These are phyloP conservation scores for Talaromyces sp. DNA, from an alignment of 2,329 filamentous ascomycete genomes.

Conservation along the genomic window DNA sequence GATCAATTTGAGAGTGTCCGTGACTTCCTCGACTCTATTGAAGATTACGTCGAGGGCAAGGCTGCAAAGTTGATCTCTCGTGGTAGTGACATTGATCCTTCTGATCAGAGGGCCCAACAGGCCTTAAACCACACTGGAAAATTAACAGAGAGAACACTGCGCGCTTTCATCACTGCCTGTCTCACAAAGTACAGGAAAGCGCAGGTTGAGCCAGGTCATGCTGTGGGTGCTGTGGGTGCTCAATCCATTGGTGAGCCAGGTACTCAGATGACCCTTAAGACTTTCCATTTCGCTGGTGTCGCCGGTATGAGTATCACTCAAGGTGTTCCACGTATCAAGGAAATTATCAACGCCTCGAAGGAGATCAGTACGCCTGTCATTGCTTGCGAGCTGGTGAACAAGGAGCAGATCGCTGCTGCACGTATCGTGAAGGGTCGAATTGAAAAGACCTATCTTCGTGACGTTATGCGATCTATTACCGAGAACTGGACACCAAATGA, in stretches of 20 bases:
- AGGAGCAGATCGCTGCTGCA: slow-evolving; percentile 74
- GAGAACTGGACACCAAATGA: slow-evolving; percentile 82
- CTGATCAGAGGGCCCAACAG: slow-evolving; percentile 35
- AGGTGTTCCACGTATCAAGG: slow-evolving; percentile 99
- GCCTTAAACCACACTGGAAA: slow-evolving; percentile 74
- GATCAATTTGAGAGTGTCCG: slow-evolving; percentile 82
- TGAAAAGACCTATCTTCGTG: slow-evolving; percentile 88
- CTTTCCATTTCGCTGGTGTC: slow-evolving; percentile 99
- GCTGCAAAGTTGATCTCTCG: slow-evolving; percentile 60
- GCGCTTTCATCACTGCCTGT: slow-evolving; percentile 77
- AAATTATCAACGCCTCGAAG: slow-evolving; percentile 98
- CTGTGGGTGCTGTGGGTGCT: slow-evolving; percentile 92
- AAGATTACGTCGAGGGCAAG: slow-evolving; percentile 68
- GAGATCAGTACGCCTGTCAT: slow-evolving; percentile 94
- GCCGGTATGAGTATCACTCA: slow-evolving; percentile 99
- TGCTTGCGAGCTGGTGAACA: slow-evolving; percentile 78
- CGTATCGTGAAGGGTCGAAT: slow-evolving; percentile 89
- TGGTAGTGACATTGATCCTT: slow-evolving; percentile 34
- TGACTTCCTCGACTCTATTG: slow-evolving; percentile 77
- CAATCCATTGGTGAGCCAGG: slow-evolving; percentile 98
- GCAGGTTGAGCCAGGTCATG: slow-evolving; percentile 90
- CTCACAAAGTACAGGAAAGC: slow-evolving; percentile 88
- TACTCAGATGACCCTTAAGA: slow-evolving; percentile 98
- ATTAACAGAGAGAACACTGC: slow-evolving; percentile 73
- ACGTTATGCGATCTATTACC: slow-evolving; percentile 78